Evolutionary conservation across 768 basidiomycete species (phyloP).

Genomic region (Pulveroboletus sp.): DNA sequence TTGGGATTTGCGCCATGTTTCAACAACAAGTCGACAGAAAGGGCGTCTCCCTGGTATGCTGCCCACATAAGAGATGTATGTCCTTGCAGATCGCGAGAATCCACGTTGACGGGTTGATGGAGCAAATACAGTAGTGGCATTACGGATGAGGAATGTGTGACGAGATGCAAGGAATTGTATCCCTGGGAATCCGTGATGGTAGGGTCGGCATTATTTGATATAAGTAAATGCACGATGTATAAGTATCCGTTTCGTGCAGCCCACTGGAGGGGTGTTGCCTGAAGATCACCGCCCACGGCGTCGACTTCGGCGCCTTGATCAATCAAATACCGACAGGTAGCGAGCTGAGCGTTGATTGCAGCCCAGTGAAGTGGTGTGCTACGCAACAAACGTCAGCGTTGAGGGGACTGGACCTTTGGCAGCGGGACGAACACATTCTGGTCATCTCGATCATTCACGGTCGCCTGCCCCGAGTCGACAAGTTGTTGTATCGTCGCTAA

Average conservation of each 20-base stretch:
- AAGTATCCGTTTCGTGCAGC: constrained; percentile 96
- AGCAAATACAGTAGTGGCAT: constrained; percentile 92
- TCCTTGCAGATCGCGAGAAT: constrained; percentile 85
- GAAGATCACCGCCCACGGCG: constrained; percentile 87
- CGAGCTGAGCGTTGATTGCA: constrained; percentile 92
- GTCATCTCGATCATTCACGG: constrained; percentile 74
- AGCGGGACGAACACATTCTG: constrained; percentile 62
- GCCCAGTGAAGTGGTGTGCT: constrained; percentile 95
- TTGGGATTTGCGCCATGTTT: constrained; percentile 81
- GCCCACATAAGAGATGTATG: constrained; percentile 99
- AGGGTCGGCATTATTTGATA: constrained; percentile 89
- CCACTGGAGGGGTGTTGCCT: constrained; percentile 97
- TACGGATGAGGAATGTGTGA: constrained; percentile 90
- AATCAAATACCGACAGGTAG: constrained; percentile 80
- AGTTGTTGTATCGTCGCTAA: constrained; percentile 58
- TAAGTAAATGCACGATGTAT: constrained; percentile 89
- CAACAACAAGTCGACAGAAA: constrained; percentile 87
- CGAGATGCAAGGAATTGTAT: constrained; percentile 93
- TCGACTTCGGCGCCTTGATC: constrained; percentile 95
- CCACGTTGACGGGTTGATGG: constrained; percentile 90
- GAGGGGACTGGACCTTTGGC: neutral
- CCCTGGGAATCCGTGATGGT: constrained; percentile 89
- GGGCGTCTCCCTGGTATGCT: constrained; percentile 95
- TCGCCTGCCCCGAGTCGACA: constrained; percentile 65
- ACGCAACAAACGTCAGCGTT: constrained; percentile 6